Evolutionary conservation across 768 basidiomycete species (phyloP).

Genomic region (Phylloporus sp.): DNA sequence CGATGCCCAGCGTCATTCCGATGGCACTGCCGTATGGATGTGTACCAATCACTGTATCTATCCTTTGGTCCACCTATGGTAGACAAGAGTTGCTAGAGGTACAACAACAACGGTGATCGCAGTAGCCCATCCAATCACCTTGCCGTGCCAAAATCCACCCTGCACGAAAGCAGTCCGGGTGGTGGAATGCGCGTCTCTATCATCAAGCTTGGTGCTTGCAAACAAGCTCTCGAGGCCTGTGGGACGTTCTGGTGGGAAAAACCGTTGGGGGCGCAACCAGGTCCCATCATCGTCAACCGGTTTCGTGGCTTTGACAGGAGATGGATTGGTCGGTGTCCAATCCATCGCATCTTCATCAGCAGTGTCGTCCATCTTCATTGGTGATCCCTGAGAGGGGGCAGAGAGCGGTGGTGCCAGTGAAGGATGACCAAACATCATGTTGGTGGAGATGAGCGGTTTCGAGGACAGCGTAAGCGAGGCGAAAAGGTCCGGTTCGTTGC

Average conservation of each 20-base stretch:
- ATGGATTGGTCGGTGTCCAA: slow-evolving; percentile 58
- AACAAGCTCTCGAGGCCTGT: slow-evolving; percentile 74
- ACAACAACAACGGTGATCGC: slow-evolving; percentile 13
- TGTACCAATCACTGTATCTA: slow-evolving; percentile 21
- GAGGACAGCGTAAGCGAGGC: slow-evolving; percentile 63
- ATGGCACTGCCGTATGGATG: slow-evolving; percentile 2
- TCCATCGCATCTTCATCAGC: slow-evolving; percentile 52
- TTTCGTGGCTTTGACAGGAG: slow-evolving; percentile 22
- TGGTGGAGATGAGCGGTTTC: slow-evolving; percentile 48
- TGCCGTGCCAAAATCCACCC: slow-evolving; percentile 1
- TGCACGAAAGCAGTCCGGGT: background rate
- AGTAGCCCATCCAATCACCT: slow-evolving; percentile 6
- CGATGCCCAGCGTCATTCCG: slow-evolving; percentile 3
- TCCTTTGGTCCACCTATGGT: slow-evolving; percentile 20
- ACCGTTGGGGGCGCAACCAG: slow-evolving; percentile 67
- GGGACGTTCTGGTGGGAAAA: slow-evolving; percentile 74
- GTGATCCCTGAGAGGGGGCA: slow-evolving; percentile 19
- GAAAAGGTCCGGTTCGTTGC: slow-evolving; percentile 54
- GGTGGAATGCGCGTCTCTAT: slow-evolving; percentile 17
- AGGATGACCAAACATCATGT: slow-evolving; percentile 68
- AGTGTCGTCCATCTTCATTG: slow-evolving; percentile 26
- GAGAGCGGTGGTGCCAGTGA: slow-evolving; percentile 43
- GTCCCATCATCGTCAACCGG: slow-evolving; percentile 33
- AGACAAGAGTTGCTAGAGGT: slow-evolving; percentile 19
- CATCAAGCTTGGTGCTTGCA: slow-evolving; percentile 57